Base-by-base conservation (phyloP, 176 grass and related monocot genomes). In the Guadua angustifolia region DNA sequence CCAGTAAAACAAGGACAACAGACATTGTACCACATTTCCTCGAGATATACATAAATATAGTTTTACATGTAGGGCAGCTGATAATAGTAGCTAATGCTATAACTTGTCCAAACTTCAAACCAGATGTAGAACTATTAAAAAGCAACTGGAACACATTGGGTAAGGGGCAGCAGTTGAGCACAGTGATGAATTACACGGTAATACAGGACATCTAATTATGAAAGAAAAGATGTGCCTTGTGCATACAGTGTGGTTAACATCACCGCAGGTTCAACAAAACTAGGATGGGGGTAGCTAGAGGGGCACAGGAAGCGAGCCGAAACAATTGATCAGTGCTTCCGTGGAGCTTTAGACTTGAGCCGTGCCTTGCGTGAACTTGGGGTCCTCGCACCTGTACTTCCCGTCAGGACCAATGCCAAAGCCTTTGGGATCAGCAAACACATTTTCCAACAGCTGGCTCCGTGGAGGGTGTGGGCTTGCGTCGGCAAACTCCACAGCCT, bases 321-420 rank as follows among this genome's bases (percentile, higher is more conserved):
- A 85, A 66, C 15, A 76, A 52, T 22, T 17, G 32, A 76, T 63
- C 24, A 68, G 9, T 17, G 69, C 55, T 74, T 64, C 55, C 4
- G 51, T 11, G 14, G 39, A 74, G 18, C 69, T 56, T 92, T 86
- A 99, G 71, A 99, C 93, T 87, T 99, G 91, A 7, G 96, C 96
- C 0, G 96, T 99, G 29, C 96, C 96, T 75, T 99, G 87, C 0
- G 91, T 99, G 80, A 99, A 99, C 62, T 90, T 88, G 19, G 93
- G 96, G 67, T 99, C 96, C 86, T 95, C 96, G 0, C 96, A 99
- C 42, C 96, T 77, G 69, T 99, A 99, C 85, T 89, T 94, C 8
- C 96, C 96, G 21, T 95, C 96, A 0, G 96, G 91, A 12, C 96
- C 96, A 2, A 99, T 95, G 64, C 96, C 96, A n/a, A 99, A 99